These are phyloP conservation scores for Haematococcus lacustris DNA, from an alignment of 139 green algal species.

Conservation along the genomic window DNA sequence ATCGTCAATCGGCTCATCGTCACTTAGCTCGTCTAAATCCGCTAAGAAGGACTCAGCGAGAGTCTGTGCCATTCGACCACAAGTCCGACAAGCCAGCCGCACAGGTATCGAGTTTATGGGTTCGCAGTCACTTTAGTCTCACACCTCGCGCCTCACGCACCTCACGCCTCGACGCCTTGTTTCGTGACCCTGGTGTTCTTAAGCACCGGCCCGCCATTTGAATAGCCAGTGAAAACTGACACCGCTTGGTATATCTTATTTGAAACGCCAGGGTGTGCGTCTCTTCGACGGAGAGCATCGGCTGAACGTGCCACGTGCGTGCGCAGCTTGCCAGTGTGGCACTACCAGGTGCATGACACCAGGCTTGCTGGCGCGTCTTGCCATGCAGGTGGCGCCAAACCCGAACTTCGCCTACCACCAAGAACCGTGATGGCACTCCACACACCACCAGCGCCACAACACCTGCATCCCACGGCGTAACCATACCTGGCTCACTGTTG, in stretches of 20 bases:
- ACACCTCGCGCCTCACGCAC: background rate
- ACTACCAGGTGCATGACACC: no score
- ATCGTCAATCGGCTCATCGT: constrained; percentile 57
- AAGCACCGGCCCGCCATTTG: background rate
- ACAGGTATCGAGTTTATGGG: background rate
- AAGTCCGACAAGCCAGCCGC: background rate
- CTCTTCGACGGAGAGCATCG: no score
- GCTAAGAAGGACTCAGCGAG: constrained; percentile 91
- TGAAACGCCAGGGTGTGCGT: background rate
- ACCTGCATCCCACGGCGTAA: no score
- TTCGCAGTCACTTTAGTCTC: background rate
- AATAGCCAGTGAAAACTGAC: background rate
- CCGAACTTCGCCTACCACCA: no score
- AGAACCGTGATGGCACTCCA: background rate
- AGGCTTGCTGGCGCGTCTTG: no score
- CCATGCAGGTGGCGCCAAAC: no score
- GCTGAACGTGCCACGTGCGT: no score
- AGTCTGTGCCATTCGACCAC: constrained; percentile 38
- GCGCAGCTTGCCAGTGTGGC: no score
- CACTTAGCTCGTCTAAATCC: constrained; percentile 89
- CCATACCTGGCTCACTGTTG: background rate
- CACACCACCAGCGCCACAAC: background rate
- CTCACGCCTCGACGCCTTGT: background rate
- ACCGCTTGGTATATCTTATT: background rate
- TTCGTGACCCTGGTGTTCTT: background rate